Conservation (phyloP, 352 stramenopile species). For the Bremia lactucae region DNA sequence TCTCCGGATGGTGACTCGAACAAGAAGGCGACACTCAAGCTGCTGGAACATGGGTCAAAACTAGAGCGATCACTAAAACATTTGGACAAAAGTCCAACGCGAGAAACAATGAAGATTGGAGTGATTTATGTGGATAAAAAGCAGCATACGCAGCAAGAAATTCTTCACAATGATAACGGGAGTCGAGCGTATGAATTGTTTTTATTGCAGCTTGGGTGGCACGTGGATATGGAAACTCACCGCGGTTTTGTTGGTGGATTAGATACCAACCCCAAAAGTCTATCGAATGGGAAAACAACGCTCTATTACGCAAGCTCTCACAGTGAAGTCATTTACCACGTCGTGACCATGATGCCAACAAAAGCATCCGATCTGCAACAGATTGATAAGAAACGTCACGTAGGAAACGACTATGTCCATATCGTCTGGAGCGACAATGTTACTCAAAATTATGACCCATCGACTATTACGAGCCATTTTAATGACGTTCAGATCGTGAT, state of each 20-base stretch:
- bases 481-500: constrained; percentile 85
- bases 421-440: constrained; percentile 83
- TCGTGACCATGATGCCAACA: constrained; percentile 84
- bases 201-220: constrained; percentile 66
- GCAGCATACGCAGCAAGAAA: constrained; percentile 69
- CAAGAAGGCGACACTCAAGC: constrained; percentile 43
- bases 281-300: constrained; percentile 62
- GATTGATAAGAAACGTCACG: constrained; percentile 85
- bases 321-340: constrained; percentile 81
- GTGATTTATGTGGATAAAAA: constrained; percentile 75
- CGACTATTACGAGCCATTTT: constrained; percentile 85
- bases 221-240: constrained; percentile 56
- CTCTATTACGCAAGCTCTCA: constrained; percentile 77
- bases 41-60: constrained; percentile 65
- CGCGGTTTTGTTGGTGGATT: constrained; percentile 66
- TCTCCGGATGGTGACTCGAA: constrained; percentile 46
- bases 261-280: constrained; percentile 69
- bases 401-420: constrained; percentile 83
- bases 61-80: constrained; percentile 74
- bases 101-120: constrained; percentile 87
- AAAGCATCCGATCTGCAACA: constrained; percentile 69
- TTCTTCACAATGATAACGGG: constrained; percentile 66
- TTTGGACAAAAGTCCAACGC: constrained; percentile 73
- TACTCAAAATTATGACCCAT: constrained; percentile 58
- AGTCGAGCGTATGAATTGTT: constrained; percentile 59